Evolutionary conservation across 2,329 filamentous ascomycete genomes (phyloP).

Genomic region (Fusarium sp.): DNA sequence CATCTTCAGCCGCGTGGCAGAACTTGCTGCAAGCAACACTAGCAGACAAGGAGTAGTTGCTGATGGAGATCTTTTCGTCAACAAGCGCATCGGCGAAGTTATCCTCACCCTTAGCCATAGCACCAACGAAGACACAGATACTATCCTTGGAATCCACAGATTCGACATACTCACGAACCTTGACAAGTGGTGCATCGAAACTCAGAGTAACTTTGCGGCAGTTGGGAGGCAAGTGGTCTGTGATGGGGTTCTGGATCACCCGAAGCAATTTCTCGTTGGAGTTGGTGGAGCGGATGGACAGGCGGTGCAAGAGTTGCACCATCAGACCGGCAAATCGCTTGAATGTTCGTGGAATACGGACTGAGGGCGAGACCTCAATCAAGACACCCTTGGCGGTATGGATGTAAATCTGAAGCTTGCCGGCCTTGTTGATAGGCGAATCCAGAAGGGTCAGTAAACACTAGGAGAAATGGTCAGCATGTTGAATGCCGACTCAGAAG

Average conservation of each 20-base stretch:
- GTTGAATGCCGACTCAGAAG: constrained; percentile 56
- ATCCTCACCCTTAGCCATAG: constrained; percentile 97
- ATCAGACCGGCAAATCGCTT: constrained; percentile 99
- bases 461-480: constrained; percentile 66
- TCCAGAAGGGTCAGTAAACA: constrained; percentile 97
- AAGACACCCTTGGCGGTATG: constrained; percentile 97
- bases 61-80: constrained; percentile 97
- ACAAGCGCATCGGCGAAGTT: constrained; percentile 95
- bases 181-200: constrained; percentile 89
- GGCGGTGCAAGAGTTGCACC: constrained; percentile 95
- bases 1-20: constrained; percentile 97
- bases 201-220: constrained; percentile 98
- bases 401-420: constrained; percentile 97
- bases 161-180: constrained; percentile 89
- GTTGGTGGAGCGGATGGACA: constrained; percentile 95
- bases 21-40: constrained; percentile 99
- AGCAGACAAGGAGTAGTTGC: constrained; percentile 96
- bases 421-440: constrained; percentile 98
- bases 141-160: constrained; percentile 85
- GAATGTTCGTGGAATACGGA: constrained; percentile 97
- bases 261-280: constrained; percentile 98
- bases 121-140: constrained; percentile 96
- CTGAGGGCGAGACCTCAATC: constrained; percentile 97
- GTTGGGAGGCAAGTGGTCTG: constrained; percentile 94
- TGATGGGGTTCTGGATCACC: constrained; percentile 98